Percentiles rank a stretch among this genome's conserved stretches.
These are phyloP conservation scores for Gloeopeniophorella convolvens DNA, from an alignment of 768 basidiomycete species.

Conservation along the genomic window DNA sequence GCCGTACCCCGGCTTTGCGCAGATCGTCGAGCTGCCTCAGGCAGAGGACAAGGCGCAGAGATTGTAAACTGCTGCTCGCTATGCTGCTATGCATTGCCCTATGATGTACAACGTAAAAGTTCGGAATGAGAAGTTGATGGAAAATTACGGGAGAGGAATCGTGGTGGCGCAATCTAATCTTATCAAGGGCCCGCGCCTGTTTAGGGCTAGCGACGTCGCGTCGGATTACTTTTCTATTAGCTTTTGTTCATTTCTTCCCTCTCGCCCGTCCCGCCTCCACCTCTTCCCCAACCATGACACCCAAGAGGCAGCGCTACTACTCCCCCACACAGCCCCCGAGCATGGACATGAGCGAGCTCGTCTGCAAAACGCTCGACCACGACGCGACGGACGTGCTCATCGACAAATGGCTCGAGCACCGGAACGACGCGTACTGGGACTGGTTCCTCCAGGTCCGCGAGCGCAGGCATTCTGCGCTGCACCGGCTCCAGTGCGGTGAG, in stretches of 20 bases:
- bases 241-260: neutral
- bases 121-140: no score
- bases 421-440: constrained; percentile 67
- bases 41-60: constrained; percentile 14
- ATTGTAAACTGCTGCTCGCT: constrained; percentile 12
- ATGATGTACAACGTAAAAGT: no score
- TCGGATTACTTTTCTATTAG: neutral
- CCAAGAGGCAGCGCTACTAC: constrained; percentile 35
- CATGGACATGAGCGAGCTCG: constrained; percentile 70
- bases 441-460: constrained; percentile 71
- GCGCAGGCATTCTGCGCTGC: constrained; percentile 49
- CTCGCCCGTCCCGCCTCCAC: neutral
- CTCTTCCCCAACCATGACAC: constrained; percentile 6
- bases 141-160: no score
- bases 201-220: no score
- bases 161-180: no score
- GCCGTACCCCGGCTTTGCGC: constrained; percentile 67
- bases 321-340: constrained; percentile 60
- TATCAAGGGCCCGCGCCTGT: no score
- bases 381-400: constrained; percentile 73
- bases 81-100: no score
- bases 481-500: constrained; percentile 34
- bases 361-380: constrained; percentile 71
- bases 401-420: constrained; percentile 79
- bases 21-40: constrained; percentile 70